Base-by-base conservation (phyloP, 257 asterid genomes). In the Lavandula angustifolia region DNA sequence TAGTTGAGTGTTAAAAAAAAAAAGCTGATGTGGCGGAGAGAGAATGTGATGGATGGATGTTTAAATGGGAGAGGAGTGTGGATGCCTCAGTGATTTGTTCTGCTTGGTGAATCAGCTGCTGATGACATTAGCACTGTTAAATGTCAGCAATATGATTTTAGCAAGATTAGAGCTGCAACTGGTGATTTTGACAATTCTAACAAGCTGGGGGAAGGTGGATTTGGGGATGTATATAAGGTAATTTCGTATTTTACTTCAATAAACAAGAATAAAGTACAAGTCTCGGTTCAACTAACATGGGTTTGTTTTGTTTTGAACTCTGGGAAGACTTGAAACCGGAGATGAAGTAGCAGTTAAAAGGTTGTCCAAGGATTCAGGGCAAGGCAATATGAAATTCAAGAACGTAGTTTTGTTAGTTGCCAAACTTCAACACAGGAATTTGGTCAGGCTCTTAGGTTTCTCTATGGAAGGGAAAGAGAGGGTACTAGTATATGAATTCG, bases 131-230 rank as follows among this genome's bases (percentile, higher is more conserved):
- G 66, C 49, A 31, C 31, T 0, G 37, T 12, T 5, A 66, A 69
- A 12, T 70, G 66, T 12, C 34, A 42, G 9, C 78, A 65, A 29
- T 69, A 66, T 44, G 74, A 48, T 5, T 41, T 77, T 14, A 13
- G 22, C 4, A 38, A 14, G 13, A 70, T 78, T 3, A 73, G 60
- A 64, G 60, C 54, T 10, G 79, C 76, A n/a, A 77, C 82, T 5
- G 27, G 60, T 43, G 59, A 69, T 33, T 77, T 77, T 59, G 33
- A 76, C 1, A 48, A 42, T 4, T 50, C 27, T 13, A 69, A 73
- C 43, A 69, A 77, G 48, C 34, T 77, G 4, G 79, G 82, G 3
- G 53, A 77, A 35, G 82, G 82, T 49, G 82, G 82, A 73, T 77
- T 77, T 38, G 82, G 82, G 5, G 31, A 62, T 9, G 82, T 77